phyloP scores from a whole-genome alignment of 75 land plant genomes.

The Cupressus sempervirens region DNA sequence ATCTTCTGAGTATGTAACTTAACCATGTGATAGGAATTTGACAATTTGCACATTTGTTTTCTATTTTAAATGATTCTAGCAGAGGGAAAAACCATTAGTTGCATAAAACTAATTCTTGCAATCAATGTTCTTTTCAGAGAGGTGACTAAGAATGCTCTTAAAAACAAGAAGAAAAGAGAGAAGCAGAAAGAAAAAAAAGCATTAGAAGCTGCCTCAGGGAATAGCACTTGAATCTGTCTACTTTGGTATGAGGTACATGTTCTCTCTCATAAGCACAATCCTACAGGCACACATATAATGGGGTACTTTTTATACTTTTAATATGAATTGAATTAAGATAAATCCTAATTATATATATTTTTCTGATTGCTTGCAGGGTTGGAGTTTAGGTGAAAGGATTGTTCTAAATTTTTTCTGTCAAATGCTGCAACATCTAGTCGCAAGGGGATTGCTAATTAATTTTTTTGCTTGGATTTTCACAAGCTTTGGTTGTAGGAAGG shows the following conservation, averaged over 20 bases:
- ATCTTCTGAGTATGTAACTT: constrained; percentile 43
- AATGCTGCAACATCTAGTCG: neutral
- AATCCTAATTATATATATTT: neutral
- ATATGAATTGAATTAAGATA: neutral
- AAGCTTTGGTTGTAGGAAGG: neutral
- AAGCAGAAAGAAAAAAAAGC: constrained; percentile 73
- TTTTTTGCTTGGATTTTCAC: neutral
- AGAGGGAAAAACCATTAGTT: neutral
- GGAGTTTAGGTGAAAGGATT: neutral
- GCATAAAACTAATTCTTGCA: neutral
- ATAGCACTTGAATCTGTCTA: neutral
- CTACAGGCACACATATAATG: neutral
- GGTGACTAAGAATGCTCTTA: constrained; percentile 59
- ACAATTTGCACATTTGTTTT: neutral
- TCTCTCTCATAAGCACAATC: neutral
- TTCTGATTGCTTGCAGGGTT: neutral
- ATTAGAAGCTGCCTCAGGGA: constrained; percentile 35
- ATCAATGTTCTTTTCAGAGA: constrained; percentile 29
- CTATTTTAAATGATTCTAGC: neutral
- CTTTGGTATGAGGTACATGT: neutral
- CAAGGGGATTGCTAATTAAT: neutral
- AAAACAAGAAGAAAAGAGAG: constrained; percentile 74
- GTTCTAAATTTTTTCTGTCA: neutral
- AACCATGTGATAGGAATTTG: neutral
- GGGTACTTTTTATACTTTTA: neutral